Conservation (phyloP, 495 filamentous ascomycete species). For the Penicillium angulare region DNA sequence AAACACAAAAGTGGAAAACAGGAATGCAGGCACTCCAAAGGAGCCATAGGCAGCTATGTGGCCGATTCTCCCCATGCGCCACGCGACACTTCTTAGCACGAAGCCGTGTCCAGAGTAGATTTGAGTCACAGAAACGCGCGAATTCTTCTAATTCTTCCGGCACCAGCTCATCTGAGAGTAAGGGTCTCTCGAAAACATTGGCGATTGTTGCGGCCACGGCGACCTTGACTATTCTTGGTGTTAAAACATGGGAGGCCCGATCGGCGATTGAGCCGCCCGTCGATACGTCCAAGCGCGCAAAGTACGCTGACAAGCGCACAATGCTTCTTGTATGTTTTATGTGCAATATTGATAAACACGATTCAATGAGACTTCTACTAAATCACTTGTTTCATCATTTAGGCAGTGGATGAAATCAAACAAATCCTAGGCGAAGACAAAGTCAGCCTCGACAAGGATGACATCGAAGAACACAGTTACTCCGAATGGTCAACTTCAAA, state of each 20-base stretch:
- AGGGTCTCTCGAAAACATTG: background rate
- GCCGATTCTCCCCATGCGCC: background rate
- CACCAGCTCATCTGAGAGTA: background rate
- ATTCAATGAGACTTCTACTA: background rate
- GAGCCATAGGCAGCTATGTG: background rate
- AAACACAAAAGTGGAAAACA: too few species aligned
- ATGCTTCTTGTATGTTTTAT: background rate
- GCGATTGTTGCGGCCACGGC: background rate
- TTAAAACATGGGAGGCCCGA: background rate
- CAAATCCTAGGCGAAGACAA: constrained; percentile 5
- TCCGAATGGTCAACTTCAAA: constrained; percentile 89
- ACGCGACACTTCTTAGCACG: background rate
- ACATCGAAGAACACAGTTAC: constrained; percentile 77
- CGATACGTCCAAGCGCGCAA: background rate
- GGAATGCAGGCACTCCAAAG: background rate
- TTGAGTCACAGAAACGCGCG: background rate
- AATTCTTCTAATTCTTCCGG: background rate
- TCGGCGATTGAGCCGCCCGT: background rate
- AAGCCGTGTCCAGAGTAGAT: background rate
- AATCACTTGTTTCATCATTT: background rate
- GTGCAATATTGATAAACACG: too few species aligned
- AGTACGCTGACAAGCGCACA: constrained; percentile 2
- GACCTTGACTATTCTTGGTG: background rate
- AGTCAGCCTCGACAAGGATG: constrained; percentile 62
- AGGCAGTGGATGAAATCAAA: constrained; percentile 10